Evolutionary conservation across 2,329 filamentous ascomycete species (phyloP), one percentile per base, ranked within the genome.

Genomic region (Cordyceps javanica): DNA sequence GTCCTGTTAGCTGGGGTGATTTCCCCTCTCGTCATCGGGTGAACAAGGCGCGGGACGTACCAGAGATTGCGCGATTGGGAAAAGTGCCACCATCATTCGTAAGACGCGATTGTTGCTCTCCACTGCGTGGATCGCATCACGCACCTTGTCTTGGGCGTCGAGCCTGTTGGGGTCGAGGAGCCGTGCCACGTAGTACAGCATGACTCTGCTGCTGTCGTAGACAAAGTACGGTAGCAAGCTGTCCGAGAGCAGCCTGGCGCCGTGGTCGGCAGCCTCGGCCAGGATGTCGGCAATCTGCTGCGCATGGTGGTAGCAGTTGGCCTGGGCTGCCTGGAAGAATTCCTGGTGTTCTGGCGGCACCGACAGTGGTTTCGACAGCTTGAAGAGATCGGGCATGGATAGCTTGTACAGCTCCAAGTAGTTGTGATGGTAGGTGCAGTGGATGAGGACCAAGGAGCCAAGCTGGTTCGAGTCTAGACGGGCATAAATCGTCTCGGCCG

Each of bases 381-480:
- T 71, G 62, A 77, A 77, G 5, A 77, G 65, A 42, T 73, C 70
- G 0, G 75, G 75, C 73, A 77, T 73, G 13, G 74, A 72, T 55
- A 77, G 71, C 28, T 75, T 73, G 63, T 77, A 78, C 2, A 78
- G 67, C 60, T 77, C 75, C 5, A 77, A 65, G 39, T 75, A 70
- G 48, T 74, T 76, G 62, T 77, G 74, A 45, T 77, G 73, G 50
- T 76, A 77, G 26, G 75, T 77, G 62, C 74, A 77, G 61, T 77
- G 75, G 9, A 77, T 69, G 3, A 77, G 62, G 13, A 75, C 72
- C 42, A 78, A 65, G 10, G 74, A 74, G 14, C 75, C 75, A 0
- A 77, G 69, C 60, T 78, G 75, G 36, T 75, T 74, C 1, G 75
- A 77, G 60, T 77, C 75, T 21, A 76, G 70, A 11, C 75, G 73